Base-by-base conservation (phyloP, 2,329 filamentous ascomycete genomes). In the Alternaria postmessia region DNA sequence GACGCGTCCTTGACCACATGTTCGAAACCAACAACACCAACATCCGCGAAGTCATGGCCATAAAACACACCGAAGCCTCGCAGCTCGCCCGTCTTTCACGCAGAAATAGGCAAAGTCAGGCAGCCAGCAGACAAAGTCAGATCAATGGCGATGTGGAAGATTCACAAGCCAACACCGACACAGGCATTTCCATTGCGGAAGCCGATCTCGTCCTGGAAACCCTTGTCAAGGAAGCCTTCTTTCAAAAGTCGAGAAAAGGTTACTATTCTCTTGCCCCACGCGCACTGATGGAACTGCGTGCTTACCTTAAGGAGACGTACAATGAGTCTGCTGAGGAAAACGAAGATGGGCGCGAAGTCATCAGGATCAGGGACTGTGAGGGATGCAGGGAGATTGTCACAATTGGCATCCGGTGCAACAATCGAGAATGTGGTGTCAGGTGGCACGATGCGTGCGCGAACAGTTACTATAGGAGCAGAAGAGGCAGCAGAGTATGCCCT, bases 301-400 rank as follows among this genome's bases (percentile, higher is more conserved):
- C 86, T 2, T 98, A 94, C 89, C 84, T 99, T 49, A 81, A 92
- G n/a, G 91, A 92, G 54, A 92, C 90, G 28, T 99, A 97, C 79
- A 98, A 99, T 74, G 91, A 96, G 56, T 80, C 85, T 0, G 86
- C 87, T 1, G 58, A 61, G 14, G 62, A 61, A 9, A 82, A 84
- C 1, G 87, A 87, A 9, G 87, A 87, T 34, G 75, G 81, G 0
- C 80, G 79, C 1, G 78, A 74, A 11, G 63, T 92, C 74, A 42
- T 52, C 18, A 88, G 88, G 63, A 91, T 99, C 75, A 96, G 95
- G 80, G 88, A 89, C 64, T 99, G 95, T 76, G 87, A 91, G 72
- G 93, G 92, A 0, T 99, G 95, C 79, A 91, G 88, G 77, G 93
- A 97, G 66, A 90, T 98, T 63, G 87, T 98, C 41, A 99, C 94